A percentile compares a stretch with the other conserved stretches of the same genome.
These are phyloP conservation scores for Boletus insuetus DNA, from an alignment of 768 basidiomycete genomes.

Conservation along the genomic window DNA sequence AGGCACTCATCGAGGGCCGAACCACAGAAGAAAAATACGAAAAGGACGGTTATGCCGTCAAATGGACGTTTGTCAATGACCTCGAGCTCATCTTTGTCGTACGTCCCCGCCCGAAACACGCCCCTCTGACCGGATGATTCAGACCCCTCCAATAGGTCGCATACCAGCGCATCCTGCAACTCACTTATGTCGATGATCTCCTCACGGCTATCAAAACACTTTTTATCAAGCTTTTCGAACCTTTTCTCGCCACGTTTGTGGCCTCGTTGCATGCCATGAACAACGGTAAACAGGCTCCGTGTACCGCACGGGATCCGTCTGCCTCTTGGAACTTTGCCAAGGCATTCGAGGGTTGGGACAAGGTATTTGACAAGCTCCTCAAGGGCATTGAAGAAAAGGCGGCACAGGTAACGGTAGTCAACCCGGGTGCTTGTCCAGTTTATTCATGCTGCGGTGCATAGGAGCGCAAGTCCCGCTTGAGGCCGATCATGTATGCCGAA, in stretches of 20 bases:
- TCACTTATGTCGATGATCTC: conserved; percentile 91
- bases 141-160: conserved; percentile 60
- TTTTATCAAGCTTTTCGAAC: conserved; percentile 85
- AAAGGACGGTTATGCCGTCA: conserved; percentile 90
- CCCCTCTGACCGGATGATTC: too few relatives aligned
- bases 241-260: conserved; percentile 79
- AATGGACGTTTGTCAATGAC: conserved; percentile 94
- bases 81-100: conserved; percentile 97
- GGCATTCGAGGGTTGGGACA: conserved; percentile 80
- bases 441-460: conserved; percentile 25
- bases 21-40: conserved; percentile 82
- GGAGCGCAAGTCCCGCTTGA: conserved; percentile 72
- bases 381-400: conserved; percentile 74
- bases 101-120: conserved; percentile 28
- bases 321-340: conserved; percentile 65
- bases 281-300: conserved; percentile 35
- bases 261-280: conserved; percentile 72
- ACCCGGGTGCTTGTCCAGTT: not conserved
- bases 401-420: conserved; percentile 48
- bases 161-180: conserved; percentile 92
- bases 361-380: conserved; percentile 72
- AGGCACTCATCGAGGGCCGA: conserved; percentile 89
- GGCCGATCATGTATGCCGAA: conserved; percentile 35
- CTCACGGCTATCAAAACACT: conserved; percentile 75
- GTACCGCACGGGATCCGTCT: conserved; percentile 36